These are phyloP conservation scores for Rasamsonia emersonii DNA, from an alignment of 2,329 filamentous ascomycete species.

Conservation along the genomic window DNA sequence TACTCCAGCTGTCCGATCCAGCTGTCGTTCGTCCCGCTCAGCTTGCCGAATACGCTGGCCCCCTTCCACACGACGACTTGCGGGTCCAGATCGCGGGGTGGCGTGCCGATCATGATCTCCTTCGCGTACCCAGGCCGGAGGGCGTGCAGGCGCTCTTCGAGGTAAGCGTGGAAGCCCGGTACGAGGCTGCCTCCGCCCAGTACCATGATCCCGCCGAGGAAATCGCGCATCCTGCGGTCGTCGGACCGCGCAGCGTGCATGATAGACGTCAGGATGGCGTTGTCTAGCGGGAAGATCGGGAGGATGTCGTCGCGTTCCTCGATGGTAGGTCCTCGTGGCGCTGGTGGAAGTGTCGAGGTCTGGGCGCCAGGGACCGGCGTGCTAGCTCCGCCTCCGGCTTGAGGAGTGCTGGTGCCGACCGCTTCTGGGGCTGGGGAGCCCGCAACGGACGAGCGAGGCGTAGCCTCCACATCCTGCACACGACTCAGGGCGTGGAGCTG, in stretches of 20 bases:
- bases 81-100: constrained; percentile 89
- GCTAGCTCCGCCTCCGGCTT: constrained; percentile 32
- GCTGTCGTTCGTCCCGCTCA: constrained; percentile 79
- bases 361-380: constrained; percentile 31
- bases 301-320: constrained; percentile 68
- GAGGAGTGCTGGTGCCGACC: constrained; percentile 61
- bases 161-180: constrained; percentile 66
- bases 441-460: constrained; percentile 75
- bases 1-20: constrained; percentile 89
- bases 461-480: constrained; percentile 60
- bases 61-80: constrained; percentile 99
- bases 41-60: constrained; percentile 87
- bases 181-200: constrained; percentile 78
- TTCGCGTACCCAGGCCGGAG: constrained; percentile 55
- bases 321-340: constrained; percentile 36
- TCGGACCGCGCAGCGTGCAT: constrained; percentile 78
- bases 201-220: constrained; percentile 83
- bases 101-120: constrained; percentile 57
- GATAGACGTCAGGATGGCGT: constrained; percentile 83
- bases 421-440: constrained; percentile 81
- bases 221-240: constrained; percentile 86
- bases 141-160: constrained; percentile 73
- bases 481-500: constrained; percentile 63
- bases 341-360: constrained; percentile 24
- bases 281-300: constrained; percentile 74